Percentiles rank a stretch among this genome's conserved stretches.
Evolutionary conservation across 2,329 filamentous ascomycete genomes (phyloP).

Genomic region (Septoria petroselini): DNA sequence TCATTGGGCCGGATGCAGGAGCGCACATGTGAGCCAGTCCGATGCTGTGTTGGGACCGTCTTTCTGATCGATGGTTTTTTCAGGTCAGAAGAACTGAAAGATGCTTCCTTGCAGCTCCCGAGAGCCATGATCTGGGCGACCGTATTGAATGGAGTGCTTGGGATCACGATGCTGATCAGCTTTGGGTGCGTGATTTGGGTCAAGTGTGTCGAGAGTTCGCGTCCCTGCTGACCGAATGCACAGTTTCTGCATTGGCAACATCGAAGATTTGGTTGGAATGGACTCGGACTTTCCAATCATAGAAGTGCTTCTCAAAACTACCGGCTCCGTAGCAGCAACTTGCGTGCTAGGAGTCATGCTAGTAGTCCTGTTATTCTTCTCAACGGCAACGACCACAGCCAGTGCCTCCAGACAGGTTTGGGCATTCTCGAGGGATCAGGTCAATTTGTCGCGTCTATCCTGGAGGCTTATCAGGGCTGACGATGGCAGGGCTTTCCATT

Average conservation of each 20-base stretch:
- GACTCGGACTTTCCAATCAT: slow-evolving; percentile 34
- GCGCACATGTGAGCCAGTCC: slow-evolving; percentile 6
- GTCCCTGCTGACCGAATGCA: slow-evolving; percentile 10
- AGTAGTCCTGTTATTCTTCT: slow-evolving; percentile 37
- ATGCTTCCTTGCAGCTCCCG: slow-evolving; percentile 45
- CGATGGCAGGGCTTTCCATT: slow-evolving; percentile 35
- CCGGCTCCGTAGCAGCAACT: slow-evolving; percentile 33
- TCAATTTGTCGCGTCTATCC: slow-evolving; percentile 4
- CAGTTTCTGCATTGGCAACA: slow-evolving; percentile 35
- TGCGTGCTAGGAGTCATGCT: slow-evolving; percentile 34
- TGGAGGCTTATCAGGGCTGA: background rate
- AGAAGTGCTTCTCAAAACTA: slow-evolving; percentile 34
- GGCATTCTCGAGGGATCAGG: slow-evolving; percentile 37
- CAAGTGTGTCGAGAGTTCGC: too few species aligned
- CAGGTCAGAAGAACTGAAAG: slow-evolving; percentile 38
- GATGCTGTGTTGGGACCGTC: too few species aligned
- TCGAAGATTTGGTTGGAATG: slow-evolving; percentile 29
- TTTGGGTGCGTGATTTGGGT: slow-evolving; percentile 33
- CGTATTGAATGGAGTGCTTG: slow-evolving; percentile 37
- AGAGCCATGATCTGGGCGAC: slow-evolving; percentile 45
- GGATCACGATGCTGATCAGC: slow-evolving; percentile 40
- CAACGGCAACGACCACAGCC: slow-evolving; percentile 38
- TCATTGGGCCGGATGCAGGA: slow-evolving; percentile 28
- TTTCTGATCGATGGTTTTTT: too few species aligned
- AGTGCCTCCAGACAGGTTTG: slow-evolving; percentile 37